Conservation (phyloP, 345 rosid genomes). For the Odontarrhena argentea region DNA sequence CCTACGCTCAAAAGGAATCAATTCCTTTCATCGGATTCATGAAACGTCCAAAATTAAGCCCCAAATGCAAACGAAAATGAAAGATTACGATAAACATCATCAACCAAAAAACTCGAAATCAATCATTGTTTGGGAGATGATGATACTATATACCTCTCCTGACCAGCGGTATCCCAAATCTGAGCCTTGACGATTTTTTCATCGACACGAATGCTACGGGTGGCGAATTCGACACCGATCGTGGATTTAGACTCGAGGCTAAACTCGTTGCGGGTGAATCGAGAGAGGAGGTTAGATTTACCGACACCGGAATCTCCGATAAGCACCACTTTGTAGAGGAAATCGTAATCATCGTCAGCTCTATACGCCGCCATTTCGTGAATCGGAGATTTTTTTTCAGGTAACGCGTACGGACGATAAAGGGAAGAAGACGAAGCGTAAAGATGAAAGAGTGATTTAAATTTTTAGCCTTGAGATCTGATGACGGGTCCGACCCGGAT, state of each 20-base stretch:
- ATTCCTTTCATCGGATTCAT: neutral
- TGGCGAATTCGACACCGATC: conserved; percentile 86
- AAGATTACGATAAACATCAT: neutral
- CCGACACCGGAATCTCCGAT: conserved; percentile 90
- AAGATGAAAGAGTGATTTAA: conserved; percentile 28
- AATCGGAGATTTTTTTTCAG: conserved; percentile 1
- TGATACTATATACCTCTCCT: conserved; percentile 55
- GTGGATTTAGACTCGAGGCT: conserved; percentile 86
- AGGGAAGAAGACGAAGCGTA: conserved; percentile 10
- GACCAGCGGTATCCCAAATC: conserved; percentile 94
- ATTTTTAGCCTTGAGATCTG: conserved; percentile 19
- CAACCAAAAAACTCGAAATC: neutral
- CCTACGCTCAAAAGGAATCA: neutral
- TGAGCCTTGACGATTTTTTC: conserved; percentile 83
- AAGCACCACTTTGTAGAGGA: conserved; percentile 71
- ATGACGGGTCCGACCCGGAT: conserved; percentile 16
- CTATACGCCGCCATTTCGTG: conserved; percentile 60
- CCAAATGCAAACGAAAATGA: conserved; percentile 1
- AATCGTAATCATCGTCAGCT: conserved; percentile 89
- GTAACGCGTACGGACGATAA: conserved; percentile 7
- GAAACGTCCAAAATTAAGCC: neutral
- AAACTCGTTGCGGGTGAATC: conserved; percentile 80
- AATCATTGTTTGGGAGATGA: neutral
- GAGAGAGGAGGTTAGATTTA: conserved; percentile 70
- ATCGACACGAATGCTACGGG: conserved; percentile 72